Evolutionary conservation across 345 rosid genomes (phyloP).

Genomic region (Salix brachista): DNA sequence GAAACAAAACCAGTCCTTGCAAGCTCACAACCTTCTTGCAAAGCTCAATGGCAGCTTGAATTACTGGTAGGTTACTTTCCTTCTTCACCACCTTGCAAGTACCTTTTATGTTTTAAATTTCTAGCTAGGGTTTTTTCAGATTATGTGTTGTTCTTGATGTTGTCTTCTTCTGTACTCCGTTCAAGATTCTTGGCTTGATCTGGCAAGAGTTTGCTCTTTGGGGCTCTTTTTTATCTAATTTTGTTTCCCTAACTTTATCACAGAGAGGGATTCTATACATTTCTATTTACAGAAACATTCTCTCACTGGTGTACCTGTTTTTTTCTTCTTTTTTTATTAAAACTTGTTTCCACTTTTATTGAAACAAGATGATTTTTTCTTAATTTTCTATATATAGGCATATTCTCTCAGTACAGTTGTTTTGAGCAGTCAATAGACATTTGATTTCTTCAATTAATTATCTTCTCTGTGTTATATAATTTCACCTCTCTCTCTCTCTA

Average conservation of each 20-base stretch:
- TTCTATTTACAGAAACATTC: conserved; percentile 9
- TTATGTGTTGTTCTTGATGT: neutral
- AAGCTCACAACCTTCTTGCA: neutral
- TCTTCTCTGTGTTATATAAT: neutral
- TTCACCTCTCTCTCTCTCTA: neutral
- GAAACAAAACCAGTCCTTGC: neutral
- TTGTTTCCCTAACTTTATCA: neutral
- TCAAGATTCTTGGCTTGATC: conserved; percentile 7
- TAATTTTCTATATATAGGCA: neutral
- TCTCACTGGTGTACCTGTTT: neutral
- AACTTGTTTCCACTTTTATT: neutral
- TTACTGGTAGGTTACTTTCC: neutral
- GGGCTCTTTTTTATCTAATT: neutral
- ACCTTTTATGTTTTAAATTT: neutral
- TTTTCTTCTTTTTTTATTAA: neutral
- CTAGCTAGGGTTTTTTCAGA: neutral
- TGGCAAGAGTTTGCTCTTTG: neutral
- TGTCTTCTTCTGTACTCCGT: neutral
- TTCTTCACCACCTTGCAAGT: neutral
- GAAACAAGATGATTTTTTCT: neutral
- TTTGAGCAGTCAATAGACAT: neutral
- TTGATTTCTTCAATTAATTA: neutral
- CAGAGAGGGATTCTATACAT: neutral
- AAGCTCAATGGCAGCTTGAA: neutral
- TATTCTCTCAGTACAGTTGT: neutral